These are phyloP conservation scores for Prosopis cineraria DNA, from an alignment of 306 rosid species.

Conservation along the genomic window DNA sequence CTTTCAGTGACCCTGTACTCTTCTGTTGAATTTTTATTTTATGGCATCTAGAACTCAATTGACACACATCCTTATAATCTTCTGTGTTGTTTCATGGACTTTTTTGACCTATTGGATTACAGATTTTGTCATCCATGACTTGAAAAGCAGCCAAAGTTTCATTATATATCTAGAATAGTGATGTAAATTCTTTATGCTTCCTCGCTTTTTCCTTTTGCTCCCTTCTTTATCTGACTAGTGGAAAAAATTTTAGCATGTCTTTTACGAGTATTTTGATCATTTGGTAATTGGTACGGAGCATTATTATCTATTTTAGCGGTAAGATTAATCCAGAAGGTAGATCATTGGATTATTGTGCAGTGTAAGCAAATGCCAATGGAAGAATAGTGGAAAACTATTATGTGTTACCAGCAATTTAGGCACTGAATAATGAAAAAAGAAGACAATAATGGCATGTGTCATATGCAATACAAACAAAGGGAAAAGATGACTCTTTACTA, in stretches of 20 bases:
- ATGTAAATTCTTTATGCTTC: background rate
- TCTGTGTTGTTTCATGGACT: background rate
- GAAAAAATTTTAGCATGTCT: too few relatives aligned
- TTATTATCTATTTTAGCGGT: background rate
- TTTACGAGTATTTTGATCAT: background rate
- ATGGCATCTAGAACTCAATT: conserved; percentile 2
- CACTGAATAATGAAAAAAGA: background rate
- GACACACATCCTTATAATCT: conserved; percentile 17
- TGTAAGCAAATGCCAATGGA: background rate
- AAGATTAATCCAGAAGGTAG: background rate
- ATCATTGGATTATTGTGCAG: conserved; percentile 20
- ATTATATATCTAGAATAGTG: conserved; percentile 7
- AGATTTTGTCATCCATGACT: conserved; percentile 19
- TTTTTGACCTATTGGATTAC: conserved; percentile 7
- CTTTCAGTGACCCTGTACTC: conserved; percentile 23
- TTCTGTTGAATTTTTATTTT: conserved; percentile 4
- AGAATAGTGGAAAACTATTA: background rate
- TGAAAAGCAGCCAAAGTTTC: conserved; percentile 2
- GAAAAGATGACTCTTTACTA: background rate
- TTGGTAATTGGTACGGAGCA: background rate
- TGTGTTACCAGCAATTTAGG: background rate
- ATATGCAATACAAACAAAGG: background rate
- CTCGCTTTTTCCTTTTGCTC: too few relatives aligned
- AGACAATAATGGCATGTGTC: background rate
- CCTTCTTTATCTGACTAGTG: too few relatives aligned